These are phyloP conservation scores for Glutinoglossum americanum DNA, from an alignment of 495 filamentous ascomycete genomes.

Conservation along the genomic window DNA sequence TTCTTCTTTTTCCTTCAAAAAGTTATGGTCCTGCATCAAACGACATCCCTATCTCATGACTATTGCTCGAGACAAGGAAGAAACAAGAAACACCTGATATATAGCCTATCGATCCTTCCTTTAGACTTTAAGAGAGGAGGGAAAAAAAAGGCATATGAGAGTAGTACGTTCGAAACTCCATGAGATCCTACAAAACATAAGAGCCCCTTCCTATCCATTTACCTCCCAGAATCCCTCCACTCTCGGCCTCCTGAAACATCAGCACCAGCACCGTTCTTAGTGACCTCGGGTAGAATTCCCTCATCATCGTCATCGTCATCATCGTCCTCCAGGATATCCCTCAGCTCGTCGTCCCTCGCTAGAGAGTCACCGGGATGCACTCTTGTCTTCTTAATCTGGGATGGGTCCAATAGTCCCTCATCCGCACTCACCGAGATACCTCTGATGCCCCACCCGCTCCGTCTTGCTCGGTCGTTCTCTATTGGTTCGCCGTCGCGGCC, in stretches of 20 bases:
- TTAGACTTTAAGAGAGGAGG: no score
- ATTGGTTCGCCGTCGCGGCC: constrained; percentile 11
- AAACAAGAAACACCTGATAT: no score
- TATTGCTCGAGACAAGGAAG: no score
- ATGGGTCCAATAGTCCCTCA: constrained; percentile 37
- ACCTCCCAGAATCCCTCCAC: neutral
- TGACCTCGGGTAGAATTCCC: neutral
- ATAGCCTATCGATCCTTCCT: no score
- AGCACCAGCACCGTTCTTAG: neutral
- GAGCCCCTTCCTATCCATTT: neutral
- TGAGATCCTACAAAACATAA: no score
- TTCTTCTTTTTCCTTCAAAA: no score
- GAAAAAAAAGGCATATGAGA: no score
- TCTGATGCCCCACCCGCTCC: constrained; percentile 40
- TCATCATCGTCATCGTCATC: constrained; percentile 5
- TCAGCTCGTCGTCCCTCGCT: neutral
- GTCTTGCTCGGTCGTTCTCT: neutral
- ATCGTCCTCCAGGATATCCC: constrained; percentile 2
- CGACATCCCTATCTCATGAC: no score
- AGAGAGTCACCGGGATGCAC: neutral
- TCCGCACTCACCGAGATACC: constrained; percentile 69
- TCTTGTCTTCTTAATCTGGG: constrained; percentile 3
- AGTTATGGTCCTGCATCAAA: no score
- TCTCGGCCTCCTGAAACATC: neutral
- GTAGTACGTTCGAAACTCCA: no score